phyloP scores from a whole-genome alignment of 176 grass and related monocot genomes.

The Rhynchospora breviuscula region DNA sequence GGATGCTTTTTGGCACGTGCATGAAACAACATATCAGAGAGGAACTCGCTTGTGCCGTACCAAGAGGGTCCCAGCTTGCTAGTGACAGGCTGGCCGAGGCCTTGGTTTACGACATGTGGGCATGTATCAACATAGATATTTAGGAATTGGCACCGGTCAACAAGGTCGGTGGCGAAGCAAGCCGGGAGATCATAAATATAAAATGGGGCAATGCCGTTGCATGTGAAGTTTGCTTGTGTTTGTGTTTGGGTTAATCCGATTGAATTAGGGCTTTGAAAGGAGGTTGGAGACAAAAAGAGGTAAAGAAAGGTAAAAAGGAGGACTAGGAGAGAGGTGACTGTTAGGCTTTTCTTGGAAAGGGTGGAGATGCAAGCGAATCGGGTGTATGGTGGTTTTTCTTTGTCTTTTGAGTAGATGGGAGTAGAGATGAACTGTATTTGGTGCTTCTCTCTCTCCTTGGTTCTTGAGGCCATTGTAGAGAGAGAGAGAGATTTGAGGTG shows the following conservation, averaged over 20 bases:
- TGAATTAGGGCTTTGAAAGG: not conserved
- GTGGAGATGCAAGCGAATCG: not conserved
- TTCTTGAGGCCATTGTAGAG: constrained; percentile 26
- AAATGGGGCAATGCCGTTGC: constrained; percentile 19
- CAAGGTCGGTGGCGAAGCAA: constrained; percentile 21
- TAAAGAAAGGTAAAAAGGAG: constrained; percentile 9
- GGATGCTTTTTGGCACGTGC: constrained; percentile 21
- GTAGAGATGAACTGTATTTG: not conserved
- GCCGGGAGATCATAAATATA: constrained; percentile 17
- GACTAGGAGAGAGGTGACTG: not conserved
- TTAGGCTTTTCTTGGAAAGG: not conserved
- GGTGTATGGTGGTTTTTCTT: not conserved
- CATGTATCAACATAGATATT: not conserved
- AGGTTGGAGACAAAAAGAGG: not conserved
- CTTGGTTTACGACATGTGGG: constrained; percentile 20
- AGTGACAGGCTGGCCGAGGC: constrained; percentile 5
- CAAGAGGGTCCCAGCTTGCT: not conserved
- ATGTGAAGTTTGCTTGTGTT: not conserved
- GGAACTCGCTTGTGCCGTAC: constrained; percentile 18
- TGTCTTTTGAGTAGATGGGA: constrained; percentile 11
- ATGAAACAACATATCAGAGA: constrained; percentile 22
- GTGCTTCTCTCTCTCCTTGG: constrained; percentile 17
- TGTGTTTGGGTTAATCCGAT: not conserved
- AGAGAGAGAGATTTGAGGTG: not conserved
- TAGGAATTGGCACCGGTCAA: constrained; percentile 23